Conservation (phyloP, 257 asterid genomes). For the Leonotis leonurus region DNA sequence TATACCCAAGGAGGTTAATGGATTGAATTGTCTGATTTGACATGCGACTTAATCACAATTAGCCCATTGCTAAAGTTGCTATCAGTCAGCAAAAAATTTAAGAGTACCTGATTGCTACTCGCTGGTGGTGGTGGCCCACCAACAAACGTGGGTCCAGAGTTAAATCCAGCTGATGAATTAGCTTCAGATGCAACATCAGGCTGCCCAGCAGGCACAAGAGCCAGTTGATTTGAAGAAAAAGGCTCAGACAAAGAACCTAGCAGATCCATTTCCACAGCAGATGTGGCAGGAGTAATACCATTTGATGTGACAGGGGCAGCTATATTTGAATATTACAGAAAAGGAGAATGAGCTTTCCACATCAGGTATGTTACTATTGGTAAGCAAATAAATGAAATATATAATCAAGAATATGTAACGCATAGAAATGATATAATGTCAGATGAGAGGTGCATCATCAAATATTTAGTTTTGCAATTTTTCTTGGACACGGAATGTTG, state of each 20-base stretch:
- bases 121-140: conserved; percentile 39
- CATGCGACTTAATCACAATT: neutral
- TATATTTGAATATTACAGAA: conserved; percentile 16
- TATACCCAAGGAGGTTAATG: too few relatives aligned
- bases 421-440: neutral
- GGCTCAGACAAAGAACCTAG: conserved; percentile 70
- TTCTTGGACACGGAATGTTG: too few relatives aligned
- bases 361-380: neutral
- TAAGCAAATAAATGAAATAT: neutral
- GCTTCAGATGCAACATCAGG: conserved; percentile 38
- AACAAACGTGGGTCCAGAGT: conserved; percentile 35
- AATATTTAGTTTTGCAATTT: neutral
- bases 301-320: conserved; percentile 48
- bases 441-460: neutral
- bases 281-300: conserved; percentile 34
- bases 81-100: neutral
- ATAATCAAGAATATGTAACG: too few relatives aligned
- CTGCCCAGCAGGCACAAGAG: conserved; percentile 56
- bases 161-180: conserved; percentile 29
- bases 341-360: neutral
- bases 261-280: conserved; percentile 58
- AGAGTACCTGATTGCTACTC: conserved; percentile 48
- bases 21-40: too few relatives aligned
- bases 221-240: conserved; percentile 53
- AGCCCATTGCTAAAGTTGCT: too few relatives aligned